Percentiles rank a stretch among this genome's conserved stretches.
These are phyloP conservation scores for Botryosphaeria dothidea DNA, from an alignment of 2,329 filamentous ascomycete genomes.

Conservation along the genomic window DNA sequence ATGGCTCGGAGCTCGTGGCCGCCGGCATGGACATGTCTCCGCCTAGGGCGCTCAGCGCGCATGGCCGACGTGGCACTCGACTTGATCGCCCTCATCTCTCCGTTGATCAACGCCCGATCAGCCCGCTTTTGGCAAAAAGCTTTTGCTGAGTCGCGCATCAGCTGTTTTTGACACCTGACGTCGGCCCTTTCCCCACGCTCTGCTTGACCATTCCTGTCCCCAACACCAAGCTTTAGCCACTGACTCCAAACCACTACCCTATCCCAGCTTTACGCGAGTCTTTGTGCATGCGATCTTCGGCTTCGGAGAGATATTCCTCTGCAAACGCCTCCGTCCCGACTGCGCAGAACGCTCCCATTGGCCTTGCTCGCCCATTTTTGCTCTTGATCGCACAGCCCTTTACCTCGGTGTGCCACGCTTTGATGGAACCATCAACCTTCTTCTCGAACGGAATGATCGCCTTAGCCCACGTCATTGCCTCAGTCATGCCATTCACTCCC, in stretches of 20 bases:
- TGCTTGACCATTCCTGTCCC: background rate
- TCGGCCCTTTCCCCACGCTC: slow-evolving; percentile 11
- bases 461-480: background rate
- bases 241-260: background rate
- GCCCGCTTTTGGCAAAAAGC: background rate
- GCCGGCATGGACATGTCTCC: background rate
- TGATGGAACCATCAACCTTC: background rate
- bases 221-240: background rate
- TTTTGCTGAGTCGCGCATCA: background rate
- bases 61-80: slow-evolving; percentile 1
- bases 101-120: background rate
- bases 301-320: background rate
- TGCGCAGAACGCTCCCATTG: background rate
- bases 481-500: background rate
- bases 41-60: background rate
- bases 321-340: background rate
- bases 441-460: slow-evolving; percentile 5
- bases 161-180: slow-evolving; percentile 10
- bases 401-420: background rate
- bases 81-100: background rate
- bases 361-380: background rate
- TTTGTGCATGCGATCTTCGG: background rate
- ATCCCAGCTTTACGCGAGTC: background rate
- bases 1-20: background rate
- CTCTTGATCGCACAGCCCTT: background rate